phyloP scores from a whole-genome alignment of 345 rosid genomes.

The Carallia pectinifolia region DNA sequence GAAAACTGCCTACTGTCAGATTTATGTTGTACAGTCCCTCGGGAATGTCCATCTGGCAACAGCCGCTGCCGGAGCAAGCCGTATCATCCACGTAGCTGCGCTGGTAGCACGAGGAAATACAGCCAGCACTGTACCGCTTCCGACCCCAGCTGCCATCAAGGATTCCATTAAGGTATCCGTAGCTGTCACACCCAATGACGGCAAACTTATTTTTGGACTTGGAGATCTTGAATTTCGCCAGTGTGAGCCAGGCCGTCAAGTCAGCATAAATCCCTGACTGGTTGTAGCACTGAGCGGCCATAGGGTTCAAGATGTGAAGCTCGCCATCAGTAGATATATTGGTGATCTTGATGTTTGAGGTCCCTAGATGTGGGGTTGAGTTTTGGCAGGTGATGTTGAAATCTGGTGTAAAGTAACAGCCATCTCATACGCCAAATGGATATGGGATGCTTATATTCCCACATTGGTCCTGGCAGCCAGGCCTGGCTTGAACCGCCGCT shows the following conservation, averaged over 20 bases:
- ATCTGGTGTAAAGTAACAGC: not conserved
- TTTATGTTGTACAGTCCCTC: not conserved
- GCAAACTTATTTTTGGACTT: conserved; percentile 22
- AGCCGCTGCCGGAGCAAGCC: conserved; percentile 37
- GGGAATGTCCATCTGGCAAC: conserved; percentile 33
- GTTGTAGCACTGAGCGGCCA: not conserved
- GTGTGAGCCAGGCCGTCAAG: not conserved
- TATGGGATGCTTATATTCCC: conserved; percentile 15
- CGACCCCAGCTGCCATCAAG: not conserved
- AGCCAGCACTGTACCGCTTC: not conserved
- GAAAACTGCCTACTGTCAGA: accelerated
- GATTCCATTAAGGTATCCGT: not conserved
- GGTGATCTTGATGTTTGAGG: not conserved
- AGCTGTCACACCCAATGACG: conserved; percentile 31
- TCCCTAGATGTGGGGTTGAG: not conserved
- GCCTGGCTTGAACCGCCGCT: not conserved
- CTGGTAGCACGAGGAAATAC: conserved; percentile 13
- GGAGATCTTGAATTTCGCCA: conserved; percentile 20
- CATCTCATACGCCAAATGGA: conserved; percentile 22
- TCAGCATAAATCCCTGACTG: not conserved
- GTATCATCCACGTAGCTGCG: not conserved
- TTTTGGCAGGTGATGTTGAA: conserved; percentile 14
- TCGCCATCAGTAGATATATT: conserved; percentile 19
- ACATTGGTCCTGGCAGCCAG: not conserved
- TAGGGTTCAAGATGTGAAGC: not conserved